Evolutionary conservation across 495 filamentous ascomycete genomes (phyloP).

Genomic region (Letharia columbiana): DNA sequence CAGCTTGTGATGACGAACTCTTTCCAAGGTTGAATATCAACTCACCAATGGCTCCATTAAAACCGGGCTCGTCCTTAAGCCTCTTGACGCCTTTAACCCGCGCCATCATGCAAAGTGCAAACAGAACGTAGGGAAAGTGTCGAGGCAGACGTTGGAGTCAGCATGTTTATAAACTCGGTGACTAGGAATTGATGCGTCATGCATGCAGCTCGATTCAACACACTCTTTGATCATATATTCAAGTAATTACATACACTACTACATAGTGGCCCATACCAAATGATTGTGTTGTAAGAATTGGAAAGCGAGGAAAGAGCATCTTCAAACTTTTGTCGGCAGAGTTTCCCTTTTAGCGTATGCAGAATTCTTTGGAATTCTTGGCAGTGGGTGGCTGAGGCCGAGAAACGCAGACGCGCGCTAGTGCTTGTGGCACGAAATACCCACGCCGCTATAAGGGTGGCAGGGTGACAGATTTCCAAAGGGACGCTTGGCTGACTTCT

Average conservation of each 20-base stretch:
- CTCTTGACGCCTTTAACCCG: not conserved
- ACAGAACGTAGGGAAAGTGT: not conserved
- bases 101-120: not conserved
- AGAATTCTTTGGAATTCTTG: too few species aligned
- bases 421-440: too few species aligned
- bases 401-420: too few species aligned
- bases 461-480: too few species aligned
- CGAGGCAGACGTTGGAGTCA: not conserved
- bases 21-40: not conserved
- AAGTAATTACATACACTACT: not conserved
- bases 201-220: not conserved
- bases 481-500: too few species aligned
- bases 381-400: too few species aligned
- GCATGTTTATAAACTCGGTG: not conserved
- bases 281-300: not conserved
- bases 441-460: too few species aligned
- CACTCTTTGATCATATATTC: not conserved
- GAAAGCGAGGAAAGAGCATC: not conserved
- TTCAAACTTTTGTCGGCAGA: not conserved
- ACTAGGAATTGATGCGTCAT: not conserved
- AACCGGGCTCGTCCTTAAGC: conserved; percentile 1
- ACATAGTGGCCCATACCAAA: not conserved
- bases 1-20: conserved; percentile 4
- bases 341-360: not conserved
- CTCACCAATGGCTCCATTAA: conserved; percentile 26